A percentile compares a stretch with the other conserved stretches of the same genome.
Conservation (phyloP, 2,329 filamentous ascomycete genomes). For the Tolypocladium amazonense region DNA sequence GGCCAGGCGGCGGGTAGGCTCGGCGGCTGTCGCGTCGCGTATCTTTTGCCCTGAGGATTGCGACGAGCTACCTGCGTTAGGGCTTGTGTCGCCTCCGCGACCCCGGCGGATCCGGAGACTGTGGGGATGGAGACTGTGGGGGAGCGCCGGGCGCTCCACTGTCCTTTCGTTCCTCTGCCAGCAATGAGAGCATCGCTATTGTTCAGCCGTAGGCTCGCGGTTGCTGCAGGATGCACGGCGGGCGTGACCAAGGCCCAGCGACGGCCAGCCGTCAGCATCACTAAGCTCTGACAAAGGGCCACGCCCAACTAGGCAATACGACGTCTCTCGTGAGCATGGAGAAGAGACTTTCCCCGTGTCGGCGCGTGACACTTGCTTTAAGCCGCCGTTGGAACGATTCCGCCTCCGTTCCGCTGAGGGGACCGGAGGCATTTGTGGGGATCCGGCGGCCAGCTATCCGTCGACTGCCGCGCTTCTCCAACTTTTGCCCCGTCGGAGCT, state of each 20-base stretch:
- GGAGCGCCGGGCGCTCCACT: neutral
- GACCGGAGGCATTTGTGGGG: constrained; percentile 2
- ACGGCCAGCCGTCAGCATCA: neutral
- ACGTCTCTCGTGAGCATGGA: neutral
- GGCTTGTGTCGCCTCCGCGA: neutral
- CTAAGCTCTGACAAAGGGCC: neutral
- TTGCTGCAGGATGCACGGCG: neutral
- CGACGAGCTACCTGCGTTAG: neutral
- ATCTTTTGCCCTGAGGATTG: neutral
- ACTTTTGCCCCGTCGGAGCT: neutral
- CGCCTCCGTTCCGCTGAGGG: constrained; percentile 5
- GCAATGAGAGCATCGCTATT: neutral
- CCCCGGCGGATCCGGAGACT: neutral
- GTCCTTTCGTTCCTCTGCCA: neutral
- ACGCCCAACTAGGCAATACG: neutral
- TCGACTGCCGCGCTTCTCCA: constrained; percentile 3
- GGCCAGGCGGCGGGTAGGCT: constrained; percentile 1
- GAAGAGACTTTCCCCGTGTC: neutral
- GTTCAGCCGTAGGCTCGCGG: neutral
- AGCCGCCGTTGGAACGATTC: constrained; percentile 4
- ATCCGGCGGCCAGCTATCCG: neutral
- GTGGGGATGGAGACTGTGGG: neutral
- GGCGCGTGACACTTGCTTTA: neutral
- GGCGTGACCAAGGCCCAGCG: neutral
- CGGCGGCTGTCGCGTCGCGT: neutral